Evolutionary conservation across 2,329 filamentous ascomycete species (phyloP).

Genomic region (Ascochyta fabae): DNA sequence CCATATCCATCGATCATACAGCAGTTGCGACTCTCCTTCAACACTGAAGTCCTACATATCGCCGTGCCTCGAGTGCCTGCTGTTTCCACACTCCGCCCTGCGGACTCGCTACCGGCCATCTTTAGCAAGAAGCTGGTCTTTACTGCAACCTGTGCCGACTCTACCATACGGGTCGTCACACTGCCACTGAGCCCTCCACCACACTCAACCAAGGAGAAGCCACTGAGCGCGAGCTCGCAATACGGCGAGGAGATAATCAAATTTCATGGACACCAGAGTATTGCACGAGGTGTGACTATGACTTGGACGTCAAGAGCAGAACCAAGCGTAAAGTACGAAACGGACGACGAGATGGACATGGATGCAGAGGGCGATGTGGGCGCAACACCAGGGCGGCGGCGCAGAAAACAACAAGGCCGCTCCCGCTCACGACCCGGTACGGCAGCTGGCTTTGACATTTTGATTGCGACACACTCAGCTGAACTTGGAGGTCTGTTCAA

Average conservation of each 20-base stretch:
- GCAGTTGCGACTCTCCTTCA: constrained; percentile 62
- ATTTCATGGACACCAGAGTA: constrained; percentile 59
- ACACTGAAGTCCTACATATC: constrained; percentile 60
- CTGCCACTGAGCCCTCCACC: constrained; percentile 62
- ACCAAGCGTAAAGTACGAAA: constrained; percentile 22
- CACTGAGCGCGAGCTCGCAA: constrained; percentile 29
- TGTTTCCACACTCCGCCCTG: constrained; percentile 37
- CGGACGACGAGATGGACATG: constrained; percentile 47
- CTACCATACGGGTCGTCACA: constrained; percentile 61
- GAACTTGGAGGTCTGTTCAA: constrained; percentile 50
- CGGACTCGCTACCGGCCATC: constrained; percentile 53
- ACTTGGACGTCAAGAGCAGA: constrained; percentile 55
- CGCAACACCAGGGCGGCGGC: constrained; percentile 24
- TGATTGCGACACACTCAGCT: constrained; percentile 51
- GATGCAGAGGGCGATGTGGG: constrained; percentile 34
- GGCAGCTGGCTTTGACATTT: constrained; percentile 47
- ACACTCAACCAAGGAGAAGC: constrained; percentile 40
- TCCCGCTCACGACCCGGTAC: constrained; percentile 27
- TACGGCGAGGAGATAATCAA: constrained; percentile 57
- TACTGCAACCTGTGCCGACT: constrained; percentile 63
- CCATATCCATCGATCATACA: constrained; percentile 63
- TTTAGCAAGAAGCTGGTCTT: constrained; percentile 61
- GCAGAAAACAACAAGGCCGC: constrained; percentile 30
- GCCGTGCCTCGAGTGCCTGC: constrained; percentile 54
- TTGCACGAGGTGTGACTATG: constrained; percentile 59